Conservation (phyloP, 306 rosid genomes). For the Sphenostylis stenocarpa region DNA sequence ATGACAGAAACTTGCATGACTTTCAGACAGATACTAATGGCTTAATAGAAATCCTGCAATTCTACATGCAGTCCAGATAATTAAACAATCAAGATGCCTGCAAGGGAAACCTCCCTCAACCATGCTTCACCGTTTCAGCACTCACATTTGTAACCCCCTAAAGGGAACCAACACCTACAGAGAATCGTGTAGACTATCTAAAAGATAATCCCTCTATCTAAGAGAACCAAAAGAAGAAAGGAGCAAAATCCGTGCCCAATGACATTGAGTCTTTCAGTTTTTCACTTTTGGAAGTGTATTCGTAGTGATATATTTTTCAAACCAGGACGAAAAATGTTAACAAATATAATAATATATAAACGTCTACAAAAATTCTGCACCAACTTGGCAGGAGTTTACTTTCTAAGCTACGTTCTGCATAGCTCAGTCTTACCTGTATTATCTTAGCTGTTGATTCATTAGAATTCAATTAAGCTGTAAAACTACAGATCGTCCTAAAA, state of each 20-base stretch:
- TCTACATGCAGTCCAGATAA: conserved; percentile 5
- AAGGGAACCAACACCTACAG: background rate
- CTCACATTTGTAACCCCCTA: background rate
- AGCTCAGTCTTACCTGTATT: conserved; percentile 3
- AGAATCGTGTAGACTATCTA: conserved; percentile 16
- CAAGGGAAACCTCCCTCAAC: background rate
- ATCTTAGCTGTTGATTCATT: conserved; percentile 11
- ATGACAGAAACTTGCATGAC: background rate
- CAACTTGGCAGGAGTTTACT: conserved; percentile 8
- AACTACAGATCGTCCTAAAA: conserved; percentile 14
- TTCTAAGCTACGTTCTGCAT: conserved; percentile 4
- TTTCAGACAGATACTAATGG: conserved; percentile 18
- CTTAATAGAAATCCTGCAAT: background rate
- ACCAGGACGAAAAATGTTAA: conserved; percentile 8
- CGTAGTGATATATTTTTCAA: background rate
- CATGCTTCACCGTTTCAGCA: background rate
- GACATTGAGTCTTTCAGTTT: conserved; percentile 13
- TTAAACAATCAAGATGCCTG: background rate
- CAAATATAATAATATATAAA: background rate
- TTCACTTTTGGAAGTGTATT: background rate
- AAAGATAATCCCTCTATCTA: background rate
- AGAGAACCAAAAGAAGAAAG: background rate
- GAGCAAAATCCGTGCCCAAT: background rate
- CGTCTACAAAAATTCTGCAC: conserved; percentile 5
- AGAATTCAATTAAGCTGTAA: conserved; percentile 20